Evolutionary conservation across 805 yeast genomes (phyloP).

Genomic region (Cyberlindnera mycetangii): DNA sequence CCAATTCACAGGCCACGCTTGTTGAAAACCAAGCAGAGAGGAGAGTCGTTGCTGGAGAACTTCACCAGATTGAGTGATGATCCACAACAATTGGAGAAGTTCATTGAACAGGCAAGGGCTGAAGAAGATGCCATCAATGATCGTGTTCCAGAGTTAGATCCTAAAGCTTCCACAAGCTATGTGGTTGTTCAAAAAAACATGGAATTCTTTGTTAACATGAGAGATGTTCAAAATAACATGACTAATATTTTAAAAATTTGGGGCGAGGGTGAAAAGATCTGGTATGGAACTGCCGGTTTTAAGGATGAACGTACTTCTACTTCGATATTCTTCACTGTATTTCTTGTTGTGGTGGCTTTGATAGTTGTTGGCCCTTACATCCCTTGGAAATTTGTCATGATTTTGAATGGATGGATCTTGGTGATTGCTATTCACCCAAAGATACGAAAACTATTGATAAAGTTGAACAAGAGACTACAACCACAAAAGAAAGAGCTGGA

Average conservation of each 20-base stretch:
- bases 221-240: constrained; percentile 69
- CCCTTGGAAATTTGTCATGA: constrained; percentile 63
- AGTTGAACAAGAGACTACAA: constrained; percentile 21
- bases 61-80: constrained; percentile 34
- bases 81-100: constrained; percentile 26
- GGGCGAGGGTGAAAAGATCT: constrained; percentile 50
- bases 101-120: constrained; percentile 6
- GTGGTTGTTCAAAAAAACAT: constrained; percentile 31
- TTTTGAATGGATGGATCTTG: constrained; percentile 54
- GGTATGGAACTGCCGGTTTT: constrained; percentile 66
- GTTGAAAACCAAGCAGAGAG: constrained; percentile 44
- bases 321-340: constrained; percentile 45
- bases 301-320: constrained; percentile 68
- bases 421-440: constrained; percentile 61
- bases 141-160: constrained; percentile 26
- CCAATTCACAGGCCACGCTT: constrained; percentile 50
- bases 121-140: constrained; percentile 17
- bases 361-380: constrained; percentile 47
- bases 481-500: constrained; percentile 31
- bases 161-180: constrained; percentile 17
- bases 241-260: constrained; percentile 48
- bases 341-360: constrained; percentile 36
- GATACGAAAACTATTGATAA: constrained; percentile 29
- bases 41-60: constrained; percentile 49
- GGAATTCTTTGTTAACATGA: constrained; percentile 54